Conservation (phyloP, 192 early-diverging fungal species). For the Mortierella hygrophila region DNA sequence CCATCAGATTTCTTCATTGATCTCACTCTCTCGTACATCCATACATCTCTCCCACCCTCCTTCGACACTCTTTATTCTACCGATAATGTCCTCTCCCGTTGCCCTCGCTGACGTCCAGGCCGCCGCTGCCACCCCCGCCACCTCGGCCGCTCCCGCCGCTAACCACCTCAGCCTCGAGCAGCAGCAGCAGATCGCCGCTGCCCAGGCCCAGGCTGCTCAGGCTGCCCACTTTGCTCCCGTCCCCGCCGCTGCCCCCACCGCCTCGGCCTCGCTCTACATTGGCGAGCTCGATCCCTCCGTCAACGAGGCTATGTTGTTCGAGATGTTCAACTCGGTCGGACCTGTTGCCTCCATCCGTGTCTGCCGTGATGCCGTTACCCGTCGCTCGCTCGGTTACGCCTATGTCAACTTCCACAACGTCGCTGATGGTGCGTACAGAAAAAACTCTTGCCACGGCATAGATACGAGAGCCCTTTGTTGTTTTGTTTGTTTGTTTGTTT, state of each 20-base stretch:
- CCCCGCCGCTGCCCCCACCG: constrained; percentile 58
- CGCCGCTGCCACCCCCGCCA: constrained; percentile 52
- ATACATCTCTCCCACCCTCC: neutral
- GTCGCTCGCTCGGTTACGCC: constrained; percentile 95
- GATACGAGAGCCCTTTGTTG: constrained; percentile 1
- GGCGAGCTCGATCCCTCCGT: constrained; percentile 97
- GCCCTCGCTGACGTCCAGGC: constrained; percentile 52
- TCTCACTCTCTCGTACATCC: neutral
- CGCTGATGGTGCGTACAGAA: constrained; percentile 70
- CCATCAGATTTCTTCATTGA: constrained; percentile 4
- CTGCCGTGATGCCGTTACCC: constrained; percentile 96
- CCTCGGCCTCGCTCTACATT: constrained; percentile 91
- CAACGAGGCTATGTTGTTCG: constrained; percentile 97
- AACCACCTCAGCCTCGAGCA: constrained; percentile 58
- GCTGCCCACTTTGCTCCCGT: constrained; percentile 57
- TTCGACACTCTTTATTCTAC: neutral
- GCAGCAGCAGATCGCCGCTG: constrained; percentile 63
- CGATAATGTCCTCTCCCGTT: constrained; percentile 48
- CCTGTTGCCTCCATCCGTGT: constrained; percentile 98
- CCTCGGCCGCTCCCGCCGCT: constrained; percentile 49
- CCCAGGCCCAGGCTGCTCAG: constrained; percentile 43
- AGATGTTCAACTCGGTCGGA: constrained; percentile 95
- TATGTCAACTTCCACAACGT: constrained; percentile 98
- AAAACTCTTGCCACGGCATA: neutral
- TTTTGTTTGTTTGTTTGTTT: constrained; percentile 16